phyloP scores from a whole-genome alignment of 768 basidiomycete species.

The Collybiopsis luxurians region DNA sequence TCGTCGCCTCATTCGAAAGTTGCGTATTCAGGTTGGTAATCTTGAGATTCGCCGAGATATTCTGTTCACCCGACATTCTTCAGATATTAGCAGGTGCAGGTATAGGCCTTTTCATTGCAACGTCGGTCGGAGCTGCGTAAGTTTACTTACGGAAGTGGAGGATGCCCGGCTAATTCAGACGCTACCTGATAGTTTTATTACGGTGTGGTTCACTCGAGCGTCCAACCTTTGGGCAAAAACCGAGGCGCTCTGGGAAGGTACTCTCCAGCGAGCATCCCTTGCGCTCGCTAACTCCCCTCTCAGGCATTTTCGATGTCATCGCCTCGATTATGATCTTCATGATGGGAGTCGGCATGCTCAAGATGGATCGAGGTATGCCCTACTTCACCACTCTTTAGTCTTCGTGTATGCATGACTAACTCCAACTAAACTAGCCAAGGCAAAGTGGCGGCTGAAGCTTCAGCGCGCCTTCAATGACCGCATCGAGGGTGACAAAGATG shows the following conservation, averaged over 20 bases:
- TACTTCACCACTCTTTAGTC: neutral
- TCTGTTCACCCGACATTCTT: neutral
- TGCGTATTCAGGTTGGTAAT: slow-evolving; percentile 58
- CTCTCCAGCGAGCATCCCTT: neutral
- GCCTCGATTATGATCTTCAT: slow-evolving; percentile 82
- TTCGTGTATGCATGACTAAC: neutral
- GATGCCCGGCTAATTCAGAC: neutral
- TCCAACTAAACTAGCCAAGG: slow-evolving; percentile 51
- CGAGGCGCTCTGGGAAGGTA: slow-evolving; percentile 93
- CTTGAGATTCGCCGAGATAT: neutral
- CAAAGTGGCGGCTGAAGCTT: slow-evolving; percentile 94
- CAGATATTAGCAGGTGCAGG: slow-evolving; percentile 77
- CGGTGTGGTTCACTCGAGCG: slow-evolving; percentile 92
- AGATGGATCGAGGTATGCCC: slow-evolving; percentile 73
- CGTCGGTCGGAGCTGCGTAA: slow-evolving; percentile 80
- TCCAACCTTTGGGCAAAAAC: slow-evolving; percentile 79
- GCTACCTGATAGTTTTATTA: slow-evolving; percentile 56
- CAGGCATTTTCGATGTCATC: slow-evolving; percentile 69
- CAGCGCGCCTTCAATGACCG: slow-evolving; percentile 64
- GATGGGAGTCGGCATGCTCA: slow-evolving; percentile 94
- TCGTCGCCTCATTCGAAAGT: slow-evolving; percentile 56
- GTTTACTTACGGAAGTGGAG: slow-evolving; percentile 14
- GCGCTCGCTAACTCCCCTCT: neutral
- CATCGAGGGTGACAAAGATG: slow-evolving; percentile 34
- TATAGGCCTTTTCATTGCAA: slow-evolving; percentile 70